Base-by-base conservation (phyloP, 129 eudicot species). In the Flaveria brownii region DNA sequence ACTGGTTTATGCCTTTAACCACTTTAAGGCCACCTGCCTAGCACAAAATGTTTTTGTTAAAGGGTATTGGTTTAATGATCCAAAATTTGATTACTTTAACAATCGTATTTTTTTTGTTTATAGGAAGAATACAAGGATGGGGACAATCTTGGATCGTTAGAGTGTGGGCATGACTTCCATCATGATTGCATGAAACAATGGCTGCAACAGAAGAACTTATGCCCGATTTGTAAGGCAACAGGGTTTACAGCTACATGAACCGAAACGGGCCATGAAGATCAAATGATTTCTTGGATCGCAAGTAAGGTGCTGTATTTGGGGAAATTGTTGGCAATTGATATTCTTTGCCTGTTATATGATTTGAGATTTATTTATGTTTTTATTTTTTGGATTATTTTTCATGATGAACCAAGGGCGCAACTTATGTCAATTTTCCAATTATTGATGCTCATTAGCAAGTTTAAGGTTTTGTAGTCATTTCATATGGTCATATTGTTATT, bases 211-310 rank as follows among this genome's bases (percentile, higher is more conserved):
- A 92, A 92, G 85, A 92, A 89, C 75, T 64, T 80, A 22, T 92
- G 98, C 81, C 98, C 98, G 25, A 86, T 92, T 70, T 92, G 98
- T 77, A 92, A 92, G 81, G 81, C 90, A 4, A 86, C 98, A 7
- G 96, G 85, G n/a, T 80, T 87, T 56, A 60, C 72, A 4, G 76
- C 70, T n/a, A 68, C 28, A 55, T 79, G 73, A 79, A 60, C 60
- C 64, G 4, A 9, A 75, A 33, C 41, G 6, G 28, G 56, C 9
- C 42, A 61, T 61, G 42, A 23, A 56, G 68, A 42, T 77, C 54
- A 17, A 7, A 77, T 68, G 13, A 30, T 55, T 45, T 68, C 43
- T 55, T 77, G 59, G 60, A 68, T 56, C 49, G 12, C 67, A 55
- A 54, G 75, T 25, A 68, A 68, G 69, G 81, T 68, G 81, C 13